Percentiles rank a stretch among this genome's conserved stretches.
These are phyloP conservation scores for Penicillium sp. DNA, from an alignment of 2,329 filamentous ascomycete species.

Conservation along the genomic window DNA sequence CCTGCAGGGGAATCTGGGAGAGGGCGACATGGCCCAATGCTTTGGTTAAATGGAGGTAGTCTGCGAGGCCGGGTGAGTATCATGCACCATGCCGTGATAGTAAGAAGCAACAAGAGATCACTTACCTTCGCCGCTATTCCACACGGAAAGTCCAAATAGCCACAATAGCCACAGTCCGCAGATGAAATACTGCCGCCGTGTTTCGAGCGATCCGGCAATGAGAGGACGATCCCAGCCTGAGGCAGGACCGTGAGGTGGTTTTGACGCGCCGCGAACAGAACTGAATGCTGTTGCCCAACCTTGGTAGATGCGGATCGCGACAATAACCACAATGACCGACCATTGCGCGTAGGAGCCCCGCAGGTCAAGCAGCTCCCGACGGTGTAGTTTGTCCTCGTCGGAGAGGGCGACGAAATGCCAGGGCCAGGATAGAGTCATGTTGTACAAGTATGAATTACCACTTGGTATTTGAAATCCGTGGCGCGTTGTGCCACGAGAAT, in stretches of 20 bases:
- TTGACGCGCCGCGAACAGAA: slow-evolving; percentile 4
- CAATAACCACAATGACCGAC: slow-evolving; percentile 49
- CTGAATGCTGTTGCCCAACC: slow-evolving; percentile 8
- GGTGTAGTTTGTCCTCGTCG: slow-evolving; percentile 49
- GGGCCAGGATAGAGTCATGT: slow-evolving; percentile 35
- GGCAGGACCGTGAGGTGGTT: slow-evolving; percentile 11
- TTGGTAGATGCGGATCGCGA: slow-evolving; percentile 40
- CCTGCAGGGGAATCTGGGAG: slow-evolving; percentile 60
- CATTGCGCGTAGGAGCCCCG: slow-evolving; percentile 57
- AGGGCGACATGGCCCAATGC: slow-evolving; percentile 58
- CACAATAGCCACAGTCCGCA: slow-evolving; percentile 52
- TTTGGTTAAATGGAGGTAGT: slow-evolving; percentile 64
- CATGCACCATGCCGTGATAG: background rate
- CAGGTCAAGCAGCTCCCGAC: slow-evolving; percentile 53
- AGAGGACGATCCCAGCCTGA: slow-evolving; percentile 50
- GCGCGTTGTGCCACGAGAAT: background rate
- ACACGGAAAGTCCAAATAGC: slow-evolving; percentile 51
- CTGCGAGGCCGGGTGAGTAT: slow-evolving; percentile 37
- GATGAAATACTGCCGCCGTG: slow-evolving; percentile 51
- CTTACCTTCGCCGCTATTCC: slow-evolving; percentile 55
- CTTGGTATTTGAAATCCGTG: background rate
- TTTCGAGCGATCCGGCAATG: slow-evolving; percentile 46
- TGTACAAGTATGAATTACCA: background rate
- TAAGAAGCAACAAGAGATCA: background rate
- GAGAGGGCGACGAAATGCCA: slow-evolving; percentile 56